These are phyloP conservation scores for Apiospora malaysiana DNA, from an alignment of 2,329 filamentous ascomycete species.

Conservation along the genomic window DNA sequence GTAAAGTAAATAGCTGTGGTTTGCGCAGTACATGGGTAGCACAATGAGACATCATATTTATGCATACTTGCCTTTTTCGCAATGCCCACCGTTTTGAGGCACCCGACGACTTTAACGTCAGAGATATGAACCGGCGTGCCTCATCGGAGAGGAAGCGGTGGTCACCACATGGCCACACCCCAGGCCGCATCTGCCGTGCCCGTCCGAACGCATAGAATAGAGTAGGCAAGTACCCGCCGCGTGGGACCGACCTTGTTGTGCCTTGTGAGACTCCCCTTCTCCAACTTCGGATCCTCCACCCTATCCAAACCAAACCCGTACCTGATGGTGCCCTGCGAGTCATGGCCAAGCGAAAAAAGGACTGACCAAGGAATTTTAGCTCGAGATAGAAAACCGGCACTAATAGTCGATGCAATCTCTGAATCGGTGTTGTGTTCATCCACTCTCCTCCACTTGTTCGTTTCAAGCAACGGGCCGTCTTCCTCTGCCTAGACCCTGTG, in stretches of 20 bases:
- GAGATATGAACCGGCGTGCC: not conserved
- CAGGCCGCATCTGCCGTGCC: constrained; percentile 1
- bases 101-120: not conserved
- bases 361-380: not conserved
- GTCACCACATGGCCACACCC: not conserved
- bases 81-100: not conserved
- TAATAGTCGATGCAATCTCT: constrained; percentile 6
- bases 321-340: not conserved
- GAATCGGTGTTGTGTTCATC: not conserved
- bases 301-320: not conserved
- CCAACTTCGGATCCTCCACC: constrained; percentile 4
- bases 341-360: not conserved
- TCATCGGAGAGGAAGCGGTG: not conserved
- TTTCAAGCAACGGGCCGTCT: constrained; percentile 18
- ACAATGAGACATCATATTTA: not conserved
- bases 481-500: not conserved
- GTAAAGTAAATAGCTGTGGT: not conserved
- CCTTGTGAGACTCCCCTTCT: not conserved
- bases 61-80: not conserved
- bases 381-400: not conserved
- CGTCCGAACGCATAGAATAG: not conserved
- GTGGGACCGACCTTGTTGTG: not conserved
- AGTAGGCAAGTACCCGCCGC: not conserved
- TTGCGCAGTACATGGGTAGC: not conserved
- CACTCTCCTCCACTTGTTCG: constrained; percentile 9